Evolutionary conservation across 2,329 filamentous ascomycete species (phyloP).

Genomic region (Rhynchosporium agropyri): DNA sequence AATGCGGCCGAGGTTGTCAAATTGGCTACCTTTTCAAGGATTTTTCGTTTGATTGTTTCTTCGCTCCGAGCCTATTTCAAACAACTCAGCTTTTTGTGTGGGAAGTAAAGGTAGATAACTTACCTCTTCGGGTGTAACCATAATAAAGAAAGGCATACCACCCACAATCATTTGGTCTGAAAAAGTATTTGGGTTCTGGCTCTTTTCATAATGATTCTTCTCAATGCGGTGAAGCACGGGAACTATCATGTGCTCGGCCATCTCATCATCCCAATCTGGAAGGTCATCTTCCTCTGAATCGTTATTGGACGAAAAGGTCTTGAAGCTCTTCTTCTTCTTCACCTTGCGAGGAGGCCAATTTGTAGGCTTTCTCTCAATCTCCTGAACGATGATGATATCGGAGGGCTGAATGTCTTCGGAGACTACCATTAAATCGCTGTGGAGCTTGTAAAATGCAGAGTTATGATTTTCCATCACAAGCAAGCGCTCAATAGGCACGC

Average conservation of each 20-base stretch:
- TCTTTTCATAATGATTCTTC: slow-evolving; percentile 37
- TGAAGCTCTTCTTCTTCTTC: slow-evolving; percentile 43
- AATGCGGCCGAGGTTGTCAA: slow-evolving; percentile 74
- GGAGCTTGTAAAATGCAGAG: slow-evolving; percentile 83
- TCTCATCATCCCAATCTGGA: slow-evolving; percentile 59
- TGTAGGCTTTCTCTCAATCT: slow-evolving; percentile 77
- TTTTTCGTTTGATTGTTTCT: slow-evolving; percentile 76
- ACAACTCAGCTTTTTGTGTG: slow-evolving; percentile 17
- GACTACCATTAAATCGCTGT: slow-evolving; percentile 69
- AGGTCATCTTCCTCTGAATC: slow-evolving; percentile 51
- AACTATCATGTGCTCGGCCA: slow-evolving; percentile 69
- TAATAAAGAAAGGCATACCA: slow-evolving; percentile 66
- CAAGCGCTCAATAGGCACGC: slow-evolving; percentile 65
- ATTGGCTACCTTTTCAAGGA: slow-evolving; percentile 73
- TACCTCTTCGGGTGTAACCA: slow-evolving; percentile 74
- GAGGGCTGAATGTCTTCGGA: slow-evolving; percentile 68
- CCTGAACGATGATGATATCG: slow-evolving; percentile 72
- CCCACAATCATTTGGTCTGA: too few relatives aligned
- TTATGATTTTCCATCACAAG: slow-evolving; percentile 83
- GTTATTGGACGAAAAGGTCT: slow-evolving; percentile 48
- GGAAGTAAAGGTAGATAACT: slow-evolving; percentile 31
- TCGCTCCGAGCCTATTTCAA: slow-evolving; percentile 52
- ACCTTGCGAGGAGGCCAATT: slow-evolving; percentile 64
- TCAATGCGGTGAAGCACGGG: slow-evolving; percentile 67
- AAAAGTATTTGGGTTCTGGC: slow-evolving; percentile 33